Evolutionary conservation across 257 asterid genomes (phyloP).

Genomic region (Vinca minor): DNA sequence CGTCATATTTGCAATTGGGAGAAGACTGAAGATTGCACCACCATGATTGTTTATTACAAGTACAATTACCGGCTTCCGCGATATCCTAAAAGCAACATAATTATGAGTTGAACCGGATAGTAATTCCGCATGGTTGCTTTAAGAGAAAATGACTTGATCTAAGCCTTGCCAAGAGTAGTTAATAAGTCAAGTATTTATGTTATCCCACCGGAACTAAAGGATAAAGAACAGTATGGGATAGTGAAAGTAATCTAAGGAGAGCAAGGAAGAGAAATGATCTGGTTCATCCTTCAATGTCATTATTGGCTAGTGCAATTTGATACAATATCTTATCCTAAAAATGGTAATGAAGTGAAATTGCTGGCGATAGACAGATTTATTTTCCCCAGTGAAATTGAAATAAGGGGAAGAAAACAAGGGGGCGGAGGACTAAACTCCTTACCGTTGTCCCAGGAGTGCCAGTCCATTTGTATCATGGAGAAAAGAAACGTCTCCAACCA

Average conservation of each 20-base stretch:
- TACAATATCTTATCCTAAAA: too few species aligned
- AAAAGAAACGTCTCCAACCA: conserved; percentile 82
- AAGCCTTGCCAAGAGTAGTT: too few species aligned
- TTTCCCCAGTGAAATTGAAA: neutral
- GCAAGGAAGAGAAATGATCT: too few species aligned
- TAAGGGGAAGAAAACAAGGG: neutral
- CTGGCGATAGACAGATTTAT: neutral
- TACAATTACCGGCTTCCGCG: conserved; percentile 75
- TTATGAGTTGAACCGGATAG: neutral
- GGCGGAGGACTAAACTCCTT: conserved; percentile 5
- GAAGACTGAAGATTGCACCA: conserved; percentile 96
- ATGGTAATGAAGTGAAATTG: neutral
- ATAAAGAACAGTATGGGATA: neutral
- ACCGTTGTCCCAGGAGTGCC: conserved; percentile 65
- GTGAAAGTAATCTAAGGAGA: too few species aligned
- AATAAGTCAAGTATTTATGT: neutral
- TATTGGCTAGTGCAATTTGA: too few species aligned
- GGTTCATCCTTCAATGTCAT: too few species aligned
- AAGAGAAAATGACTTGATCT: too few species aligned
- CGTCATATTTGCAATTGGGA: conserved; percentile 60
- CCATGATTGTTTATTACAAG: conserved; percentile 87
- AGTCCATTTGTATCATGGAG: conserved; percentile 93
- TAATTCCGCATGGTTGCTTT: too few species aligned
- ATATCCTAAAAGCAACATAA: conserved; percentile 37
- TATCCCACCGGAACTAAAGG: neutral